Percentiles rank a stretch among this genome's conserved stretches.
These are phyloP conservation scores for Xylariaceae sp. DNA, from an alignment of 2,329 filamentous ascomycete genomes.

Conservation along the genomic window DNA sequence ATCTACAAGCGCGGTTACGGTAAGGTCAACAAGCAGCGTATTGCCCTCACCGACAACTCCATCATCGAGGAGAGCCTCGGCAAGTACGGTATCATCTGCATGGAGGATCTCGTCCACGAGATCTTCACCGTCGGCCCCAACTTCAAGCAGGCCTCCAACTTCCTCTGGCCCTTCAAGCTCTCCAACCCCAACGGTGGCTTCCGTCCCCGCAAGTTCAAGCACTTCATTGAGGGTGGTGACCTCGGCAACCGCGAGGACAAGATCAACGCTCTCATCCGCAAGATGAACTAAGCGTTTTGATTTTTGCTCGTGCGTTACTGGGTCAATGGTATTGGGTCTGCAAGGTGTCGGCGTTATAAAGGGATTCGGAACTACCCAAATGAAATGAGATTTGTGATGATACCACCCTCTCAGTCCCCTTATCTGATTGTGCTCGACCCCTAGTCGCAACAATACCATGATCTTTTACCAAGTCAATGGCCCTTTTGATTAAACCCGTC, in stretches of 20 bases:
- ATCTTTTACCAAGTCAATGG: constrained; percentile 10
- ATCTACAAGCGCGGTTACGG: constrained; percentile 99
- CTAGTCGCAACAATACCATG: constrained; percentile 23
- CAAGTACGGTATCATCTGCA: constrained; percentile 98
- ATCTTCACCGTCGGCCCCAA: constrained; percentile 98
- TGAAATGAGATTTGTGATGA: constrained; percentile 35
- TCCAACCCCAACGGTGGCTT: constrained; percentile 97
- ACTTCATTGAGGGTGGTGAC: constrained; percentile 98
- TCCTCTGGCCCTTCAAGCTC: constrained; percentile 99
- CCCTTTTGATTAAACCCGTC: background rate
- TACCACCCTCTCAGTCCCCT: constrained; percentile 25
- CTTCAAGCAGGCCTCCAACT: constrained; percentile 99
- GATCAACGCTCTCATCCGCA: constrained; percentile 92
- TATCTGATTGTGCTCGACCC: constrained; percentile 13
- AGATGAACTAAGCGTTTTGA: constrained; percentile 78
- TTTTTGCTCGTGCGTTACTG: constrained; percentile 25
- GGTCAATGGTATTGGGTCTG: constrained; percentile 32
- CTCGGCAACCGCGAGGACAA: constrained; percentile 97
- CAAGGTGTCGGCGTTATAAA: constrained; percentile 34
- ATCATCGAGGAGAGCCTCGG: constrained; percentile 95
- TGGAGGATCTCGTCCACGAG: constrained; percentile 99
- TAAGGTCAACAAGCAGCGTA: constrained; percentile 97
- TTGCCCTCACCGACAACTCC: constrained; percentile 94
- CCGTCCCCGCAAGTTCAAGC: constrained; percentile 95
- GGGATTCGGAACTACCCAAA: constrained; percentile 31